Evolutionary conservation across 352 stramenopile species (phyloP), one percentile per base, ranked within the genome.

Genomic region (Phytophthora pseudosyringae): DNA sequence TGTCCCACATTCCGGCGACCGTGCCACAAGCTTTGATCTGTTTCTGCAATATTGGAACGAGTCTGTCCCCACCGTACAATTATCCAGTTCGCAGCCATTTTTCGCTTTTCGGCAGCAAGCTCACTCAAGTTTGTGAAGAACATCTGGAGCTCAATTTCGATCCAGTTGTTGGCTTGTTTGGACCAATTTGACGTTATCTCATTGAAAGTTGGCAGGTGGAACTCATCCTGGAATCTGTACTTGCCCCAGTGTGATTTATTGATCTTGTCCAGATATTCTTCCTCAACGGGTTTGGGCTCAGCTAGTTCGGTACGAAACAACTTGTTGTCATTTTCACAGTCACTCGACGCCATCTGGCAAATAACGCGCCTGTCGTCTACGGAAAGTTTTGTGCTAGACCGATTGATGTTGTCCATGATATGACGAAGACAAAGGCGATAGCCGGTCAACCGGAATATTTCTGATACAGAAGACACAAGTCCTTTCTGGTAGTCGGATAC

Each of bases 161-260:
- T 59, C 55, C 60, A 75, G 11, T 56, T 52, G 33, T 71, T 71
- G 10, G 50, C 60, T 61, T 67, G 50, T 26, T 64, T 45, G 0
- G 60, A 58, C 10, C 64, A 26, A 32, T 74, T 70, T 0, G 44
- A 67, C 2, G 43, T 66, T 21, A 57, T 59, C 25, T 75, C 51
- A 29, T 60, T 21, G 26, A 59, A 71, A 3, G 57, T 68, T 0
- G 57, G 62, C 5, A 62, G 12, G 0, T 49, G 4, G 13, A 63
- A 69, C 7, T n/a, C 18, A 3, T 68, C 41, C 5, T 59, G 43
- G 29, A 55, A 65, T 4, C 13, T 33, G 51, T 44, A 75, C 29
- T 71, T 71, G 3, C 59, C 45, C 56, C 33, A 68, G 25, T 71
- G 51, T 11, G 7, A 11, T 35, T 35, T 7, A 7, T 35, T 46